Conservation (phyloP, 257 asterid species). For the Anisodus acutangulus region DNA sequence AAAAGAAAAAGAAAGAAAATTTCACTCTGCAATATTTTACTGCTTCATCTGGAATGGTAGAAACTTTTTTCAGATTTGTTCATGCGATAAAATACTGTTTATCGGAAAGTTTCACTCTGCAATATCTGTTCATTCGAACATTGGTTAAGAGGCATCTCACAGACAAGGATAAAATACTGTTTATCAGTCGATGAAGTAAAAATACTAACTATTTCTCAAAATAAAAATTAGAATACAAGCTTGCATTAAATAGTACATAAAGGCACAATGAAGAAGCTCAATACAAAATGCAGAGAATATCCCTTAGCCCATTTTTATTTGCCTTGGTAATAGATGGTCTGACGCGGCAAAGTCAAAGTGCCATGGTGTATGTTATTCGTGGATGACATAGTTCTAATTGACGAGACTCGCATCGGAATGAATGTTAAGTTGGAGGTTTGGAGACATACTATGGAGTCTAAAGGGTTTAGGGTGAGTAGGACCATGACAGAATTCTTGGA, state of each 20-base stretch:
- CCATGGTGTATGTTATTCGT: no score
- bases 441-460: no score
- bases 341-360: no score
- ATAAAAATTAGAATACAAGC: neutral
- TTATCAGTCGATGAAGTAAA: neutral
- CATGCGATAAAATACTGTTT: no score
- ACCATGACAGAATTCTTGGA: no score
- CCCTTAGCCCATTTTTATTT: no score
- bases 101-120: neutral
- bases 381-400: no score
- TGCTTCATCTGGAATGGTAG: neutral
- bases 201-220: neutral
- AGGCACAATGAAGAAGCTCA: neutral
- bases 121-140: neutral
- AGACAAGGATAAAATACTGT: constrained; percentile 9
- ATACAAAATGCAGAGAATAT: neutral
- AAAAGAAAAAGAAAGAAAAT: neutral
- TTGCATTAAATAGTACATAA: neutral
- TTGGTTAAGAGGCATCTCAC: neutral
- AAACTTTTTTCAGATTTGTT: neutral
- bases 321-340: no score
- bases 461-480: no score
- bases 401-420: no score
- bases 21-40: constrained; percentile 1
- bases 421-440: no score